Evolutionary conservation across 768 basidiomycete species (phyloP).

Genomic region (Suillus hirtellus): DNA sequence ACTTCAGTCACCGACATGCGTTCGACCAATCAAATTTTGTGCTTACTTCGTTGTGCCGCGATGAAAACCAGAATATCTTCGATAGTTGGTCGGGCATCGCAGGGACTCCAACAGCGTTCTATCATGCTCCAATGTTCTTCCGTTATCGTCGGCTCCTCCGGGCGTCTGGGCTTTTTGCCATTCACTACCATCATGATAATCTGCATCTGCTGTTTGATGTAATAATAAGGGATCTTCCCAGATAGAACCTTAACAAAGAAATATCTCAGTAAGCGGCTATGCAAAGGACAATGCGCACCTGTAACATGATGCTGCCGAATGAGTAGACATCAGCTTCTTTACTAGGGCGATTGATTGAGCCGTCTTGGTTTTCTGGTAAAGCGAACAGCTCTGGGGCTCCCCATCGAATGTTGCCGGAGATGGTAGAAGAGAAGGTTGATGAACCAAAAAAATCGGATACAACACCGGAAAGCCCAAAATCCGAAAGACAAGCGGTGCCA

Average conservation of each 20-base stretch:
- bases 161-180: conserved; percentile 9
- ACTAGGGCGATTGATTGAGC: conserved; percentile 1
- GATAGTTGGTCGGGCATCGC: conserved; percentile 14
- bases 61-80: conserved; percentile 23
- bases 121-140: conserved; percentile 13
- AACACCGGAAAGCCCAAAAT: conserved; percentile 43
- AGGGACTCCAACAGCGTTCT: conserved; percentile 8
- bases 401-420: conserved; percentile 42
- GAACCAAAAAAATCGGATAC: conserved; percentile 31
- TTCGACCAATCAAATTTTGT: not conserved
- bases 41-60: not conserved
- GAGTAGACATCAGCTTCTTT: conserved; percentile 13
- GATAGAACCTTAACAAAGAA: conserved; percentile 12
- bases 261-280: not conserved
- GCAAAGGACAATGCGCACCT: not conserved
- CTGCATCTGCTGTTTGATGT: conserved; percentile 9
- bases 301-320: conserved; percentile 29
- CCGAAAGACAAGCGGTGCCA: conserved; percentile 42
- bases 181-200: conserved; percentile 11
- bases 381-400: conserved; percentile 39
- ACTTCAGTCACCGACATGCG: not conserved
- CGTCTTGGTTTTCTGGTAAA: conserved; percentile 21
- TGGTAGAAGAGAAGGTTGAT: conserved; percentile 32
- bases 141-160: conserved; percentile 9
- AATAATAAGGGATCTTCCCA: conserved; percentile 13